Base-by-base conservation (phyloP, 495 filamentous ascomycete genomes). In the Opeltia flavorubescens region DNA sequence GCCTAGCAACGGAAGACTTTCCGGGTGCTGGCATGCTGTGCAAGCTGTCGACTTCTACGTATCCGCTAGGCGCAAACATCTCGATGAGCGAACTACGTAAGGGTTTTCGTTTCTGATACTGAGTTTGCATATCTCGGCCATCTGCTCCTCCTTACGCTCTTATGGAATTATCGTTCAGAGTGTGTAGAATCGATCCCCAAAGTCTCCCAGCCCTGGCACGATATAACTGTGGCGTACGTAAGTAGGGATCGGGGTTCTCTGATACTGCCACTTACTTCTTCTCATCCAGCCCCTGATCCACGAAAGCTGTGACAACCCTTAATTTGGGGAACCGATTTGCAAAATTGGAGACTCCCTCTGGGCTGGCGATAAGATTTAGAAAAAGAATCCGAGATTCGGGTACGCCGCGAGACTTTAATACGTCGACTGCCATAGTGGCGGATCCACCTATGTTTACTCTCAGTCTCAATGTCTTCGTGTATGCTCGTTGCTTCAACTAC, bases 121-220 rank as follows among this genome's bases (percentile, higher is more conserved):
- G 13, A 6, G 29, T 6, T 40, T 40, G 36, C 8, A 6, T 23
- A 40, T 17, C 36, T 7, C 13, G 36, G 36, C n/a, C n/a, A 31
- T 13, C 29, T 31, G 29, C 29, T 31, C 13, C 6, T 6, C 6
- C 29, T 31, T 6, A 31, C 29, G 29, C 29, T 31, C 29, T n/a
- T n/a, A n/a, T n/a, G 13, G 13, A 31, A 13, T 13, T 31, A 40
- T 40, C 15, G 17, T 12, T 58, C 66, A 98, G 60, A 94, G 76
- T 28, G 91, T 95, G 60, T 96, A 98, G 60, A 89, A 98, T 55
- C 91, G 73, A 59, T 98, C 91, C 31, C 91, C 91, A 62, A 98
- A 98, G 62, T 98, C 91, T 39, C 91, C 91, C 13, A 98, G 73
- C 4, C 91, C 91, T 21, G 91, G 91, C 38, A 94, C 78, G 57